Conservation (phyloP, 2,329 filamentous ascomycete genomes). For the Fusarium clavum region DNA sequence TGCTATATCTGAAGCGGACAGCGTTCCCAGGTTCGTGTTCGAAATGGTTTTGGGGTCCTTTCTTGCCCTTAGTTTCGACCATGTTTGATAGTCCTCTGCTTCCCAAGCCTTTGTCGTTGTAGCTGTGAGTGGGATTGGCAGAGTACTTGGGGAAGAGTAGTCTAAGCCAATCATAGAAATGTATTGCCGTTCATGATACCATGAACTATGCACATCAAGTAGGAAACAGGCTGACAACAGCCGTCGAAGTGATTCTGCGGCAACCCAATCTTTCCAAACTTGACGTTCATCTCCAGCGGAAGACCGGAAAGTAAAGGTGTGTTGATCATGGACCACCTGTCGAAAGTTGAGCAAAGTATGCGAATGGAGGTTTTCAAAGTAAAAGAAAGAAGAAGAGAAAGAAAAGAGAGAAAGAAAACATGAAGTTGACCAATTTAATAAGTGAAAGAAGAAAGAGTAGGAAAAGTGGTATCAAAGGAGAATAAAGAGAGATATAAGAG, state of each 20-base stretch:
- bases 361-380: slow-evolving; percentile 4
- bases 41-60: slow-evolving; percentile 43
- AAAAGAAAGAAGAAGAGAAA: not conserved
- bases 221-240: slow-evolving; percentile 68
- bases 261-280: slow-evolving; percentile 65
- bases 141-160: slow-evolving; percentile 49
- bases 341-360: slow-evolving; percentile 48
- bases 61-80: slow-evolving; percentile 55
- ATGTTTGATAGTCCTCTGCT: slow-evolving; percentile 58
- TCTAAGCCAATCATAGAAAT: slow-evolving; percentile 52
- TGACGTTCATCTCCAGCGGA: slow-evolving; percentile 46
- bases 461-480: slow-evolving; percentile 10
- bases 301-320: slow-evolving; percentile 41
- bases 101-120: slow-evolving; percentile 62
- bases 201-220: slow-evolving; percentile 66
- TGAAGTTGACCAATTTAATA: slow-evolving; percentile 47
- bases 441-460: slow-evolving; percentile 36
- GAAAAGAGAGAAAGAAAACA: slow-evolving; percentile 47
- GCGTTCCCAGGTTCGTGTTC: slow-evolving; percentile 48
- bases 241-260: slow-evolving; percentile 63
- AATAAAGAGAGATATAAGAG: slow-evolving; percentile 14
- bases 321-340: slow-evolving; percentile 56
- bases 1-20: slow-evolving; percentile 53
- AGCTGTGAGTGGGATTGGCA: slow-evolving; percentile 61
- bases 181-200: slow-evolving; percentile 64